Evolutionary conservation across 345 rosid genomes (phyloP).

Genomic region (Sisymbrium irio): DNA sequence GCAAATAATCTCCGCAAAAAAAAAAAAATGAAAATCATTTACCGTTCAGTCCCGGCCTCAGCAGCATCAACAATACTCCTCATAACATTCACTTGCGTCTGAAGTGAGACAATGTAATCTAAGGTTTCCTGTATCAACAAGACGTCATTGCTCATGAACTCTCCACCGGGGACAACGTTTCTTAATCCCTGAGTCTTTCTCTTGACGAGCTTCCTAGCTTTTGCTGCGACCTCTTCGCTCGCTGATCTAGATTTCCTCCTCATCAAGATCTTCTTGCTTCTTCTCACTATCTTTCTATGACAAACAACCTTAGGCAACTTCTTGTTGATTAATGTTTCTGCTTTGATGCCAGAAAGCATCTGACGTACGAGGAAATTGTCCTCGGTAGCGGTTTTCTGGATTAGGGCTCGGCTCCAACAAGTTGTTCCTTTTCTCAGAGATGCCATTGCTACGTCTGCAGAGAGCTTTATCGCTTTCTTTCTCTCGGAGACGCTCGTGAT

Average conservation of each 20-base stretch:
- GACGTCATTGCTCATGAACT: slow-evolving; percentile 53
- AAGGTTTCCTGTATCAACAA: slow-evolving; percentile 79
- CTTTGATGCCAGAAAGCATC: slow-evolving; percentile 40
- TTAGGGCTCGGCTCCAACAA: slow-evolving; percentile 80
- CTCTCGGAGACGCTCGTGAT: slow-evolving; percentile 54
- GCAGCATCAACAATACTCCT: slow-evolving; percentile 45
- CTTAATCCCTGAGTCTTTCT: slow-evolving; percentile 59
- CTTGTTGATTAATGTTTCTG: slow-evolving; percentile 29
- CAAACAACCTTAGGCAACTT: slow-evolving; percentile 19
- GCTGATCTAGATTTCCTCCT: slow-evolving; percentile 34
- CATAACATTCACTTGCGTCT: slow-evolving; percentile 85
- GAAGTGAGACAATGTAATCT: slow-evolving; percentile 74
- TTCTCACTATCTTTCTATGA: slow-evolving; percentile 41
- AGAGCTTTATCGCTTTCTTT: slow-evolving; percentile 71
- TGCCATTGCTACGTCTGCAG: slow-evolving; percentile 90
- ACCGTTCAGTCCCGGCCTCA: slow-evolving; percentile 27
- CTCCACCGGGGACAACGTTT: slow-evolving; percentile 74
- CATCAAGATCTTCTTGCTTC: slow-evolving; percentile 69
- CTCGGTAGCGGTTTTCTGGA: slow-evolving; percentile 47
- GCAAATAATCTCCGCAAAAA: slow-evolving; percentile 2
- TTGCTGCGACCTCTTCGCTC: slow-evolving; percentile 23
- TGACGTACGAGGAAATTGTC: slow-evolving; percentile 42
- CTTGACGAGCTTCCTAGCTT: slow-evolving; percentile 56
- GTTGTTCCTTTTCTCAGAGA: slow-evolving; percentile 63
- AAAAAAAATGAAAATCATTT: neutral